Conservation (phyloP, 768 basidiomycete genomes). For the Boletus vermiculosoides region DNA sequence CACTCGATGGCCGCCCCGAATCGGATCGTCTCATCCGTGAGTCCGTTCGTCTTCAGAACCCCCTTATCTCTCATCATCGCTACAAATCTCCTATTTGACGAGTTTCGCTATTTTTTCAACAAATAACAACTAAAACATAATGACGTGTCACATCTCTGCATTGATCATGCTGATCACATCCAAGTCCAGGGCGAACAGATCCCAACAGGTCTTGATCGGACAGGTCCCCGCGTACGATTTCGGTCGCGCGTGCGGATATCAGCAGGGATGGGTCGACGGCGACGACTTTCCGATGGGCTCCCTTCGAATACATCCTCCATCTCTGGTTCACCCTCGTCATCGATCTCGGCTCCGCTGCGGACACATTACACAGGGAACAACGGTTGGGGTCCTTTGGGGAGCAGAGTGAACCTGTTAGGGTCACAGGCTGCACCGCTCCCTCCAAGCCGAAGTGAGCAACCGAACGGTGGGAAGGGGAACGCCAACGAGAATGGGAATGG, state of each 20-base stretch:
- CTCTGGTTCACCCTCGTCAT: conserved; percentile 71
- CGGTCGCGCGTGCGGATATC: conserved; percentile 76
- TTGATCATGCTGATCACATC: conserved; percentile 1
- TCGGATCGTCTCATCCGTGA: conserved; percentile 11
- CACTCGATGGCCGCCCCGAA: not conserved
- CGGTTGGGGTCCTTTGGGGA: conserved; percentile 62
- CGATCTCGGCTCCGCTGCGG: conserved; percentile 78
- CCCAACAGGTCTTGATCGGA: conserved; percentile 7
- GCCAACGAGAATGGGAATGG: not conserved
- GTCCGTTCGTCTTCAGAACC: conserved; percentile 2
- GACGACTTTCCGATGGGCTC: conserved; percentile 30
- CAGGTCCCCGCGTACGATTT: conserved; percentile 53
- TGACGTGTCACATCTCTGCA: not conserved
- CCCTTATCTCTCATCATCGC: not conserved
- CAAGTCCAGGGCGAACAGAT: conserved; percentile 15
- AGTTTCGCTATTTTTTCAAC: not conserved
- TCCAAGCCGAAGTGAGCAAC: not conserved
- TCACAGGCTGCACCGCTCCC: conserved; percentile 4
- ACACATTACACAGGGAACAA: conserved; percentile 51
- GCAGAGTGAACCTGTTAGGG: conserved; percentile 44
- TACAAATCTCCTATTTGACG: not conserved
- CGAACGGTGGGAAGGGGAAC: not conserved
- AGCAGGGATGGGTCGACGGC: conserved; percentile 58
- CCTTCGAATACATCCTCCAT: conserved; percentile 38
- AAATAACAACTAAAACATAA: not conserved